Conservation (phyloP, 805 yeast genomes). For the Starmerella scarabaei region DNA sequence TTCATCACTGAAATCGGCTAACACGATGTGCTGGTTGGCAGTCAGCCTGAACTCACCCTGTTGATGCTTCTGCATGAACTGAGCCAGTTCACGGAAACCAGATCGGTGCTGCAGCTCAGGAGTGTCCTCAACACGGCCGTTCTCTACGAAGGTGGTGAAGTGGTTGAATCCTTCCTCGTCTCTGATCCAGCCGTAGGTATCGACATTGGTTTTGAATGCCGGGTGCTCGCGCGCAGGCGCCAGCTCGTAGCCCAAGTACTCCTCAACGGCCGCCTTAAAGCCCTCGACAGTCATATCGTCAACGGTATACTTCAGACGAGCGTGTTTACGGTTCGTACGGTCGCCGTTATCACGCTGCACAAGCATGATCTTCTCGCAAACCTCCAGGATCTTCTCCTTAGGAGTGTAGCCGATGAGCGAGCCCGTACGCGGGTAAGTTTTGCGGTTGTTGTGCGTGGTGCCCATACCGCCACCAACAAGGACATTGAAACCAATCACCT, state of each 20-base stretch:
- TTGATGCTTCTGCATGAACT: slow-evolving; percentile 39
- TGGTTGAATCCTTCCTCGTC: slow-evolving; percentile 70
- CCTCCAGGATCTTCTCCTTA: slow-evolving; percentile 55
- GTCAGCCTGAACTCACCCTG: slow-evolving; percentile 78
- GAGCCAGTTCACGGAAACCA: slow-evolving; percentile 70
- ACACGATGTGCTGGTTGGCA: slow-evolving; percentile 84
- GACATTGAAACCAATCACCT: slow-evolving; percentile 70
- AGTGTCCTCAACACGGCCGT: slow-evolving; percentile 91
- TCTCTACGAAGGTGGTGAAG: slow-evolving; percentile 87
- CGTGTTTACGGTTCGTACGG: slow-evolving; percentile 92
- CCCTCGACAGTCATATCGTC: slow-evolving; percentile 87
- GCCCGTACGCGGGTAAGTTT: slow-evolving; percentile 93
- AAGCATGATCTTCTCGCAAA: slow-evolving; percentile 82
- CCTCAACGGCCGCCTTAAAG: slow-evolving; percentile 71
- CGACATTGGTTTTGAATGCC: slow-evolving; percentile 74
- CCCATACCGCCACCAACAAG: slow-evolving; percentile 99
- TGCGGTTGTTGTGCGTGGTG: slow-evolving; percentile 88
- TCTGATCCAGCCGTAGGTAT: slow-evolving; percentile 84
- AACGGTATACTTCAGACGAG: slow-evolving; percentile 90
- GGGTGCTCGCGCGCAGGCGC: slow-evolving; percentile 51
- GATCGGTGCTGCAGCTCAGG: slow-evolving; percentile 79
- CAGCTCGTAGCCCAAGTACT: slow-evolving; percentile 62
- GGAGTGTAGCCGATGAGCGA: slow-evolving; percentile 67
- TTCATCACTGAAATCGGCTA: slow-evolving; percentile 59
- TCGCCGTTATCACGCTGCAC: slow-evolving; percentile 94